Conservation (phyloP, 129 eudicot genomes). For the Flaveria bidentis region DNA sequence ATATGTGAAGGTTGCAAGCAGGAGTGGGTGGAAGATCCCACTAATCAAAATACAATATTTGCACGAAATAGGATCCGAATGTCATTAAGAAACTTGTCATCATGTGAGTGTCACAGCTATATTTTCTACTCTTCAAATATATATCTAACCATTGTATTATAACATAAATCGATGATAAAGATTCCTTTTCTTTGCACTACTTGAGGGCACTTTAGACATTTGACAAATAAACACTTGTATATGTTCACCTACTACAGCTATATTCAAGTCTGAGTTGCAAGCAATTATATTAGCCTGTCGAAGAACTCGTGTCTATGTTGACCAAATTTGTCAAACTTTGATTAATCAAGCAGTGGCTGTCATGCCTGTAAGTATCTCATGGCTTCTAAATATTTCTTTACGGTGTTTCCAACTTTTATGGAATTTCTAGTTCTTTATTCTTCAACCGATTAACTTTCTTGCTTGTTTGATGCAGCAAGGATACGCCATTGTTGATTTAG, state of each 20-base stretch:
- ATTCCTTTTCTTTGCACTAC: neutral
- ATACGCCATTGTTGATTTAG: constrained; percentile 64
- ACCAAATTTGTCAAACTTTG: constrained; percentile 51
- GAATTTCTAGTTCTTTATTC: neutral
- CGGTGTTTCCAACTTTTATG: neutral
- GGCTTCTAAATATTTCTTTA: constrained; percentile 2
- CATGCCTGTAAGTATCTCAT: constrained; percentile 55
- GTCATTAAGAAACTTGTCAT: constrained; percentile 46
- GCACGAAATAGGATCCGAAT: constrained; percentile 85
- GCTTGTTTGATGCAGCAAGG: constrained; percentile 66
- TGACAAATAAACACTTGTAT: neutral
- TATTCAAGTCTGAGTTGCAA: constrained; percentile 65
- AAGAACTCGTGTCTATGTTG: constrained; percentile 67
- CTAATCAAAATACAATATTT: constrained; percentile 66
- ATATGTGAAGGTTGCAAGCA: constrained; percentile 63
- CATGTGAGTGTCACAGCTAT: constrained; percentile 48
- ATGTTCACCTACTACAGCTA: constrained; percentile 44
- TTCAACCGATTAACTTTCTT: constrained; percentile 3
- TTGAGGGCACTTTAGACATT: neutral
- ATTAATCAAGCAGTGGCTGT: constrained; percentile 60
- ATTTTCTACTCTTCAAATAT: constrained; percentile 11
- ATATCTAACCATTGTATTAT: neutral
- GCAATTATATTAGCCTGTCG: constrained; percentile 63
- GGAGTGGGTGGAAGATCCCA: constrained; percentile 98
- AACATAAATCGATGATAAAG: neutral